Evolutionary conservation across 2,329 filamentous ascomycete genomes (phyloP).

Genomic region (Falciphora oryzae): DNA sequence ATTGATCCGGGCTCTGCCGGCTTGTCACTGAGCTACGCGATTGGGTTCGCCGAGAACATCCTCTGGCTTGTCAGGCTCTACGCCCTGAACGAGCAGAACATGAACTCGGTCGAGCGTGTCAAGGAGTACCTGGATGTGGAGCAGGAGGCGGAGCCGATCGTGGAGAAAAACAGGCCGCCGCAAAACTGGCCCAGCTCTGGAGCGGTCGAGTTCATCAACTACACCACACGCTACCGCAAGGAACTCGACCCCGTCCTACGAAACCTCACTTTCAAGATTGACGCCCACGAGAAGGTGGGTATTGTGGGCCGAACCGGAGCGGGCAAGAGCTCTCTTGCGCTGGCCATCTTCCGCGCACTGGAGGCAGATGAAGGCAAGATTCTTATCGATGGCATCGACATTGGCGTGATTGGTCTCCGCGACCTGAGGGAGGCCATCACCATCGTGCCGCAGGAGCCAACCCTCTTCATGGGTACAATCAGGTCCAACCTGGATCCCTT

Average conservation of each 20-base stretch:
- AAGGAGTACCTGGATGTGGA: conserved; percentile 97
- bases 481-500: conserved; percentile 93
- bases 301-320: conserved; percentile 94
- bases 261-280: conserved; percentile 79
- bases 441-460: conserved; percentile 96
- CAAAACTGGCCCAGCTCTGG: conserved; percentile 81
- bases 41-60: conserved; percentile 95
- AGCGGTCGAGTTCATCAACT: conserved; percentile 79
- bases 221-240: conserved; percentile 81
- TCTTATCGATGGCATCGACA: conserved; percentile 84
- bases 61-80: conserved; percentile 95
- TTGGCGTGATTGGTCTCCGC: conserved; percentile 83
- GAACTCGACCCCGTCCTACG: conserved; percentile 85
- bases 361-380: conserved; percentile 90
- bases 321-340: conserved; percentile 89
- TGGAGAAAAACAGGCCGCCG: conserved; percentile 72
- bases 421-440: conserved; percentile 92
- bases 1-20: conserved; percentile 90
- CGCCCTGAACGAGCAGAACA: conserved; percentile 94
- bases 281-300: conserved; percentile 84
- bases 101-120: conserved; percentile 97
- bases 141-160: conserved; percentile 75
- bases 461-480: conserved; percentile 87
- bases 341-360: conserved; percentile 88
- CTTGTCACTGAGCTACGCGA: conserved; percentile 89